Conservation (phyloP, 768 basidiomycete species). For the Amanita brunnescens region DNA sequence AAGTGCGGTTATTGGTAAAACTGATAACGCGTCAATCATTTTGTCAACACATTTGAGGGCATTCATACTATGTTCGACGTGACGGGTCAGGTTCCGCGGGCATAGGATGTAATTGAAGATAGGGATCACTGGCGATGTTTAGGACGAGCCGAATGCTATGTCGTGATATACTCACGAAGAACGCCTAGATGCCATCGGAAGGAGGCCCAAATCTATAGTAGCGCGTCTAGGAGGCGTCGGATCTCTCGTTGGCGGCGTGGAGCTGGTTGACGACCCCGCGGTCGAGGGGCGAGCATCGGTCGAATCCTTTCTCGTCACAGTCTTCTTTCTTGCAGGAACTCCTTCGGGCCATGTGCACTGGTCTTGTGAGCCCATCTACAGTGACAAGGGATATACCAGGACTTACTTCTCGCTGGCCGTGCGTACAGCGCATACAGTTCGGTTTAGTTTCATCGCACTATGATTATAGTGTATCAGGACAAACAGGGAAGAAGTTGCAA, state of each 20-base stretch:
- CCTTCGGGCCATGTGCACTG: conserved; percentile 85
- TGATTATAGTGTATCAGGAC: neutral
- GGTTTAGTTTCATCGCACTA: conserved; percentile 92
- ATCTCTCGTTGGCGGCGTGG: conserved; percentile 64
- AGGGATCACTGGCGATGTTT: conserved; percentile 31
- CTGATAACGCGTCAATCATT: conserved; percentile 3
- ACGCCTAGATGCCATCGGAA: conserved; percentile 33
- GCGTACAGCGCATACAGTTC: conserved; percentile 76
- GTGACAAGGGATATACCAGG: neutral
- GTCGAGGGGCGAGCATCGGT: conserved; percentile 62
- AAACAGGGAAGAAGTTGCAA: conserved; percentile 3
- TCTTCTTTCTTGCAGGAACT: conserved; percentile 64
- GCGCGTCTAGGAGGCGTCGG: conserved; percentile 52
- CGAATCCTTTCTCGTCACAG: conserved; percentile 46
- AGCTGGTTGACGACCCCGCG: conserved; percentile 65
- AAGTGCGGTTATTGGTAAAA: conserved; percentile 28
- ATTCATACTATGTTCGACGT: conserved; percentile 41
- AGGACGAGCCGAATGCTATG: conserved; percentile 9
- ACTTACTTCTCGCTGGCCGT: conserved; percentile 76
- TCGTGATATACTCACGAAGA: conserved; percentile 25
- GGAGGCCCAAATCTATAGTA: conserved; percentile 31
- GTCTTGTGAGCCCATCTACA: conserved; percentile 3
- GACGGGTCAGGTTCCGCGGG: conserved; percentile 33
- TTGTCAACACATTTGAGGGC: conserved; percentile 6
- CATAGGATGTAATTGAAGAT: conserved; percentile 34